These are phyloP conservation scores for Penicillium polonicum DNA, from an alignment of 2,329 filamentous ascomycete genomes.

Conservation along the genomic window DNA sequence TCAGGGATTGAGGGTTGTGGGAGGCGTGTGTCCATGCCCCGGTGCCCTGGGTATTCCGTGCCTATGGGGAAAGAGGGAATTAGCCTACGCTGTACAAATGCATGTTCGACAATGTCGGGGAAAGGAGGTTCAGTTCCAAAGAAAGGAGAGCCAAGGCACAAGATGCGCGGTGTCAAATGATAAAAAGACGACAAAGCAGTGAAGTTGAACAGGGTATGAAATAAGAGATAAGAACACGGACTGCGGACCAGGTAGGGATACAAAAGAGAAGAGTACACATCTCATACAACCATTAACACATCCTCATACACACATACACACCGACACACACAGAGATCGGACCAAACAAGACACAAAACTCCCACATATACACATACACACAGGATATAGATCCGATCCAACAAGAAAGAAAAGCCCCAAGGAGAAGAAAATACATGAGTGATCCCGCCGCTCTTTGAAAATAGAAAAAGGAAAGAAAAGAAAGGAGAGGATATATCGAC, in stretches of 20 bases:
- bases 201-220: conserved; percentile 29
- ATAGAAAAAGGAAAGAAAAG: neutral
- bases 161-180: conserved; percentile 22
- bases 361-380: conserved; percentile 21
- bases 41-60: conserved; percentile 51
- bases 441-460: conserved; percentile 16
- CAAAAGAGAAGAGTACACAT: conserved; percentile 19
- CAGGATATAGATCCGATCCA: conserved; percentile 4
- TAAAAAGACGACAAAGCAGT: conserved; percentile 15
- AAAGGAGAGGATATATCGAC: conserved; percentile 3
- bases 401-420: conserved; percentile 8
- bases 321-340: neutral
- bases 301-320: conserved; percentile 15
- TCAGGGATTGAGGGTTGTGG: conserved; percentile 56
- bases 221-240: conserved; percentile 9
- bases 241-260: conserved; percentile 36
- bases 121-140: conserved; percentile 12
- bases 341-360: conserved; percentile 4
- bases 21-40: conserved; percentile 58
- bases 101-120: conserved; percentile 19
- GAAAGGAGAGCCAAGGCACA: conserved; percentile 20
- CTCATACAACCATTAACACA: conserved; percentile 17
- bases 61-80: conserved; percentile 39
- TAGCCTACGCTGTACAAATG: conserved; percentile 43
- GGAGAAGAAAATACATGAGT: conserved; percentile 6